A percentile compares a stretch with the other conserved stretches of the same genome.
Conservation (phyloP, 2,329 filamentous ascomycete genomes). For the Aureobasidium sp. region DNA sequence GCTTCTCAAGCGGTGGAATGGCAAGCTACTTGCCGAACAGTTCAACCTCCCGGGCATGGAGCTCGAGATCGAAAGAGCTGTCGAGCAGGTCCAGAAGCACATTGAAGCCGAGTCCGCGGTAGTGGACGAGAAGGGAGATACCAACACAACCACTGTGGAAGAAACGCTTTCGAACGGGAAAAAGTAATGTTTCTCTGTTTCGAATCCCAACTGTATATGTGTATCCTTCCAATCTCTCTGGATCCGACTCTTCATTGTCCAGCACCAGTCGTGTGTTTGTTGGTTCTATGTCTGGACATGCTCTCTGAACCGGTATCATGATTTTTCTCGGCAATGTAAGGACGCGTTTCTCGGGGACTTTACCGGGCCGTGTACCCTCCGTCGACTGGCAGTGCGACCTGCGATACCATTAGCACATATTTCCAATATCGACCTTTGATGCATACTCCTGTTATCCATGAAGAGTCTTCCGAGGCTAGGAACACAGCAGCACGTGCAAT, state of each 20-base stretch:
- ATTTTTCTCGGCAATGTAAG: neutral
- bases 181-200: neutral
- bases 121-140: constrained; percentile 16
- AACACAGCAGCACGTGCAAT: constrained; percentile 20
- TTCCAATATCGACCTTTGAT: neutral
- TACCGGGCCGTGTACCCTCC: constrained; percentile 14
- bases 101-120: constrained; percentile 34
- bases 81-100: constrained; percentile 42
- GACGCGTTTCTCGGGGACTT: neutral
- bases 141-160: neutral
- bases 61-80: constrained; percentile 47
- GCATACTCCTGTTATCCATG: constrained; percentile 19
- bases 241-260: constrained; percentile 1
- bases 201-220: constrained; percentile 10
- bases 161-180: neutral
- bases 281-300: neutral
- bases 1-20: constrained; percentile 45
- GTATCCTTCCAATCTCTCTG: neutral
- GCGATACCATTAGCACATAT: neutral
- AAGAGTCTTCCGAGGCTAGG: constrained; percentile 21
- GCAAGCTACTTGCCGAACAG: constrained; percentile 44
- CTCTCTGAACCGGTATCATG: neutral
- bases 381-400: constrained; percentile 14
- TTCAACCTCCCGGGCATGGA: constrained; percentile 46
- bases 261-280: neutral